A percentile compares a stretch with the other conserved stretches of the same genome.
These are phyloP conservation scores for Botrytis sinoallii DNA, from an alignment of 2,329 filamentous ascomycete genomes.

Conservation along the genomic window DNA sequence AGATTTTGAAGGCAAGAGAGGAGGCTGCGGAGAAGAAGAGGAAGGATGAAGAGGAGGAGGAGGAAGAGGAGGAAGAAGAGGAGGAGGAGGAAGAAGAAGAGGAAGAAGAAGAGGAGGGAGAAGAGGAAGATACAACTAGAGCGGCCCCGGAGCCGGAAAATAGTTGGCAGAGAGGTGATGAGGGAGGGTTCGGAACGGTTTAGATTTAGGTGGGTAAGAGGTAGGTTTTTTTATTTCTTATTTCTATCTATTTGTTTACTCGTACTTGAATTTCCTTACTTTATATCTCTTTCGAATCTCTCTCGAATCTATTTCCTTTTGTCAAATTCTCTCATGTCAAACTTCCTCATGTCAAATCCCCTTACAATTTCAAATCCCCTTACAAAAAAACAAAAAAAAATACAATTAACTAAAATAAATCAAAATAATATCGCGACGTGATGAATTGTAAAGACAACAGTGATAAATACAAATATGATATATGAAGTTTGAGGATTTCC, in stretches of 20 bases:
- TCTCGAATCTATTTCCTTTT: too few species aligned
- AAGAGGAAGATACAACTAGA: too few species aligned
- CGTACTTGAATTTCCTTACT: neutral
- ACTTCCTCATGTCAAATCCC: too few species aligned
- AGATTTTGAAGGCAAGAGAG: neutral
- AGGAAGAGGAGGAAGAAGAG: accelerated
- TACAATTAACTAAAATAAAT: too few species aligned
- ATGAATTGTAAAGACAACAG: too few species aligned
- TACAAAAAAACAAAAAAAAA: too few species aligned
- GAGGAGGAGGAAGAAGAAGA: neutral
- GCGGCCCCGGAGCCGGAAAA: neutral
- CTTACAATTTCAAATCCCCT: too few species aligned
- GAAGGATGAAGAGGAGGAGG: neutral
- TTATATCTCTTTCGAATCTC: neutral
- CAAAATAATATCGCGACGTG: too few species aligned
- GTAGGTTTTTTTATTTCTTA: neutral
- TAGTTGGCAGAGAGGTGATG: neutral
- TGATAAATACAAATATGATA: too few species aligned
- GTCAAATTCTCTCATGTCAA: too few species aligned
- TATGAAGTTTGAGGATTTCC: too few species aligned
- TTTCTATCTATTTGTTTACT: neutral
- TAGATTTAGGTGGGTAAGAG: neutral
- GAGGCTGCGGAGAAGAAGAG: neutral
- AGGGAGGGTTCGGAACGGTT: neutral
- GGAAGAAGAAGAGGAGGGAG: accelerated